Conservation (phyloP, 179 eudicot genomes). For the Carnegiea gigantea region DNA sequence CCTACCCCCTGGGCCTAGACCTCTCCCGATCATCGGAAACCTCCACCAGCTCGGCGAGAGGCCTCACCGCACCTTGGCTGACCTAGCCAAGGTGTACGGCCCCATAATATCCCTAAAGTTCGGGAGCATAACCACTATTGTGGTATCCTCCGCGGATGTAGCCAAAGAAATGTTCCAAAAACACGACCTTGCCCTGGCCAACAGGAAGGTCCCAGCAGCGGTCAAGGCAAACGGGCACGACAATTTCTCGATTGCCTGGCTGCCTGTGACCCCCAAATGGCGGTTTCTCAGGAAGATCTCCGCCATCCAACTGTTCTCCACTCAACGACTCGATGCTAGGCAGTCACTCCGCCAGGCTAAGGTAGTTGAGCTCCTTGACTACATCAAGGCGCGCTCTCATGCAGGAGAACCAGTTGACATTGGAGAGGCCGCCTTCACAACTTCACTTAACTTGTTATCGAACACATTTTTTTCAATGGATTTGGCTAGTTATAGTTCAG, state of each 20-base stretch:
- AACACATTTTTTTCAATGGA: constrained; percentile 28
- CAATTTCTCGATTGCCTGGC: constrained; percentile 22
- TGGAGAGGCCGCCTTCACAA: constrained; percentile 25
- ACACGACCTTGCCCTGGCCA: constrained; percentile 22
- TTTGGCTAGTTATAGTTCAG: constrained; percentile 20
- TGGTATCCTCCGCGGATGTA: constrained; percentile 18
- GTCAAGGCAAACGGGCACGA: constrained; percentile 25
- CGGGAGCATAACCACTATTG: constrained; percentile 23
- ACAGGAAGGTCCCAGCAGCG: constrained; percentile 18
- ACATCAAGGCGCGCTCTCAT: constrained; percentile 2
- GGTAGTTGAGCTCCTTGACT: constrained; percentile 12
- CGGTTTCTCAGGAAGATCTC: constrained; percentile 19
- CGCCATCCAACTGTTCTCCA: constrained; percentile 14
- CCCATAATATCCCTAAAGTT: constrained; percentile 19
- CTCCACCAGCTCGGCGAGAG: constrained; percentile 20
- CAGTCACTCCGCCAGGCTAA: constrained; percentile 26
- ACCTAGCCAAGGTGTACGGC: constrained; percentile 11
- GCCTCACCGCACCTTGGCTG: constrained; percentile 24
- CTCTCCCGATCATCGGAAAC: constrained; percentile 22
- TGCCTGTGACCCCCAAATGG: constrained; percentile 28
- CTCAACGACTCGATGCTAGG: constrained; percentile 13
- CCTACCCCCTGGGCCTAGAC: constrained; percentile 26
- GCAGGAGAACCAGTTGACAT: constrained; percentile 1
- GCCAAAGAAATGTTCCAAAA: constrained; percentile 32
- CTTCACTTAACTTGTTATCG: constrained; percentile 23